A percentile compares a stretch with the other conserved stretches of the same genome.
Evolutionary conservation across 768 basidiomycete species (phyloP).

Genomic region (Lanmaoa rubissima): DNA sequence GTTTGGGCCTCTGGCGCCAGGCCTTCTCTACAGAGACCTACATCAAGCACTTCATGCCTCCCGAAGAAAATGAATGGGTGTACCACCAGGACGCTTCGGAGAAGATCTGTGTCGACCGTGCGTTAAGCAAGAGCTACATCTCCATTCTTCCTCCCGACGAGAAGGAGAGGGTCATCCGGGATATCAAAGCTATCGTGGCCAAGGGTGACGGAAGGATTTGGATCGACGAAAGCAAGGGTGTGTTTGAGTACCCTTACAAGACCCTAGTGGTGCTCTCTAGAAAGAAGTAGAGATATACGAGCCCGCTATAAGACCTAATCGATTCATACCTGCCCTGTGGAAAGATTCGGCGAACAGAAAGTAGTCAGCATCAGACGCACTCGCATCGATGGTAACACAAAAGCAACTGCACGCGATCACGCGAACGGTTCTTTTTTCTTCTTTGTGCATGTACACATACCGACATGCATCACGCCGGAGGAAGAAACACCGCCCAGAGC

Average conservation of each 20-base stretch:
- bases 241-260: slow-evolving; percentile 81
- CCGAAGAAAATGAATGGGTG: slow-evolving; percentile 53
- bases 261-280: slow-evolving; percentile 54
- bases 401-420: neutral
- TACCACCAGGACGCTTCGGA: slow-evolving; percentile 53
- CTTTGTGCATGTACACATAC: neutral
- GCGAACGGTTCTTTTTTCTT: neutral
- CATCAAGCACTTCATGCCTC: slow-evolving; percentile 53
- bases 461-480: slow-evolving; percentile 65
- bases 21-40: slow-evolving; percentile 67
- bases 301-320: neutral
- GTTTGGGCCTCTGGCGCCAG: slow-evolving; percentile 69
- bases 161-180: slow-evolving; percentile 48
- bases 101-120: slow-evolving; percentile 61
- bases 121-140: slow-evolving; percentile 84
- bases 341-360: neutral
- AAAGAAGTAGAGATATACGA: slow-evolving; percentile 36
- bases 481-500: slow-evolving; percentile 83
- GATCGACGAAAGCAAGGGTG: slow-evolving; percentile 70
- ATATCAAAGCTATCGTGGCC: slow-evolving; percentile 55
- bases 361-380: neutral
- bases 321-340: neutral
- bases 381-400: too few relatives aligned
- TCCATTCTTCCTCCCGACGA: slow-evolving; percentile 58
- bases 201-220: slow-evolving; percentile 63